Evolutionary conservation across 2,329 filamentous ascomycete genomes (phyloP), one percentile per base, ranked within the genome.

Genomic region (Fusarium longipes): DNA sequence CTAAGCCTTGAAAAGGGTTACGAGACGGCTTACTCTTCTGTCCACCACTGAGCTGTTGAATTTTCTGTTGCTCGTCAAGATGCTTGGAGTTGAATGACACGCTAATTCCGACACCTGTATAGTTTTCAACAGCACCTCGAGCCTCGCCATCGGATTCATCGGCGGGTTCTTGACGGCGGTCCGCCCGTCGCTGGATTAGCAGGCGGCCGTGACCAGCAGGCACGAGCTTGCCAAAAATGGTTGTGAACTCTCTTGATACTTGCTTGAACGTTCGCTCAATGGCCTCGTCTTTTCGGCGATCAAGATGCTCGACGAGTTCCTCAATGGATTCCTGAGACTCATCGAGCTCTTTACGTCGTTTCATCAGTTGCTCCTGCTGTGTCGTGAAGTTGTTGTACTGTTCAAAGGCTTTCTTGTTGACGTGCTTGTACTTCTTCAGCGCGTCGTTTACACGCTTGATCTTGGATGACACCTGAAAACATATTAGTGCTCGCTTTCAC

Each of bases 381-480:
- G 90, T 91, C 9, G 95, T 97, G 77, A 98, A 99, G 81, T 90
- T 97, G 81, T 95, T 96, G 82, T 98, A 99, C 78, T 99, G 96
- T 80, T 99, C 96, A 76, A 98, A 97, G 0, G 96, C 96, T 81
- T 99, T 98, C 82, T 98, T 99, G 86, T 99, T 99, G 81, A 99
- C 94, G 74, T 97, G 93, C 55, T 93, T 93, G 81, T 96, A 98
- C 77, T 97, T 97, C 82, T 98, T 98, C 54, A 98, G 84, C 0
- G 92, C 89, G 72, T 97, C 93, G 67, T 97, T 96, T 74, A 95
- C 93, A 75, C 94, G 96, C 80, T 96, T 93, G 24, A 98, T 87
- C 57, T 90, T 89, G 38, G 82, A 82, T n/a, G 83, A 82, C 60
- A 88, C 87, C 84, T 88, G 63, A 6, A 12, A 6, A 5, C 9